Base-by-base conservation (phyloP, 2,329 filamentous ascomycete genomes). In the Sporothrix sp. region DNA sequence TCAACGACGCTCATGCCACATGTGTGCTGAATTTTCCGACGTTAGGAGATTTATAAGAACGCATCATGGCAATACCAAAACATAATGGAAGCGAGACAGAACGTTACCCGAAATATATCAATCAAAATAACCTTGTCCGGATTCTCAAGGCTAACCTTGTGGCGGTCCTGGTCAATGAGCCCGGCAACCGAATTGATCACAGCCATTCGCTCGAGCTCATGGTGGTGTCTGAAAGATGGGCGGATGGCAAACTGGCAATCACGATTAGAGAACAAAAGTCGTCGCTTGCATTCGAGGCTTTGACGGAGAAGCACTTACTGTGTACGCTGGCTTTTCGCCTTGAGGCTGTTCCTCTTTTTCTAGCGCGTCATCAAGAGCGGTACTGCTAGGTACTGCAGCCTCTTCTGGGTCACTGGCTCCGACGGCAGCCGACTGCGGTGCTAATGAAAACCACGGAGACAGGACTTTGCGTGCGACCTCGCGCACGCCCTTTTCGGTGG, bases 1-100 rank as follows among this genome's bases (percentile, higher is more conserved):
- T 81, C 79, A 4, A 93, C 84, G 30, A 93, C 85, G 56, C 85
- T 87, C 71, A 93, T 82, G 20, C 87, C 85, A 60, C 83, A 84
- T 36, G 87, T 47, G 21, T 50, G 48, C 38, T 39, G 36, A 75
- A 50, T 80, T 82, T 43, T 32, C 42, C 54, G 33, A 58, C 44
- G 23, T 7, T n/a, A 14, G 30, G 54, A 47, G 21, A 23, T 18
- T 18, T 27, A n/a, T 14, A 4, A 16, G 14, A 13, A 27, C 13
- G 18, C 9, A 5, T 13, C 18, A 28, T 5, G 21, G 11, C 23
- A 35, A 23, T 11, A 36, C 27, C 14, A 6, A 10, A 13, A 18
- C 3, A 25, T 13, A 9, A 43, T 7, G 4, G n/a, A n/a, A 9
- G 16, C 13, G 28, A 25, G n/a, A 23, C 3, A 25, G 8, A 44